phyloP scores from a whole-genome alignment of 768 basidiomycete genomes.

The Trametes gibbosa region DNA sequence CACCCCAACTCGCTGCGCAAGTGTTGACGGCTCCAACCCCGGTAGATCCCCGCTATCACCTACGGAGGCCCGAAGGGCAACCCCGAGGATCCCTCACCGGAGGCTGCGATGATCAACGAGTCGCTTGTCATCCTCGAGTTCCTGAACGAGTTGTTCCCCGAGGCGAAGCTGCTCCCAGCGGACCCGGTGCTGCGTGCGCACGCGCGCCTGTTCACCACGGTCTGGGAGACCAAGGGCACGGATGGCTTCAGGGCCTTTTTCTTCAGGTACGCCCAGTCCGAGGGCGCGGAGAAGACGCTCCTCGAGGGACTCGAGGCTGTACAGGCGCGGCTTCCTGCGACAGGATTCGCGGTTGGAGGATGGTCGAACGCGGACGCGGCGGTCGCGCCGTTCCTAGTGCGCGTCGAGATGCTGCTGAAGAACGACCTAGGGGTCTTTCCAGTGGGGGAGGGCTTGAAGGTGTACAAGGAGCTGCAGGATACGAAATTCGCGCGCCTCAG shows the following conservation, averaged over 20 bases:
- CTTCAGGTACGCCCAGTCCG: slow-evolving; percentile 46
- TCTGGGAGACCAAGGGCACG: slow-evolving; percentile 42
- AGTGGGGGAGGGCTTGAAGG: slow-evolving; percentile 43
- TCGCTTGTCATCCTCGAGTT: slow-evolving; percentile 66
- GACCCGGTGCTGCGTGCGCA: slow-evolving; percentile 56
- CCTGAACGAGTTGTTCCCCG: slow-evolving; percentile 55
- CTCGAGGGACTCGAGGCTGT: slow-evolving; percentile 42
- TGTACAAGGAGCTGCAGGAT: slow-evolving; percentile 41
- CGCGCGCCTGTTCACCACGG: slow-evolving; percentile 61
- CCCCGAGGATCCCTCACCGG: slow-evolving; percentile 53
- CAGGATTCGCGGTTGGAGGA: slow-evolving; percentile 42
- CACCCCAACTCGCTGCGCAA: neutral
- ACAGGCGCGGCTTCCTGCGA: slow-evolving; percentile 48
- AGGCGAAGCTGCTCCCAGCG: slow-evolving; percentile 46
- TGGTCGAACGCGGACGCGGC: slow-evolving; percentile 64
- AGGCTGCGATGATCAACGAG: slow-evolving; percentile 58
- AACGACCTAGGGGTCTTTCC: slow-evolving; percentile 53
- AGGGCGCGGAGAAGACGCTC: slow-evolving; percentile 38
- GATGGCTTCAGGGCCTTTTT: slow-evolving; percentile 38
- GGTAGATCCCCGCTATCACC: slow-evolving; percentile 55
- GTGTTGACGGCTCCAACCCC: neutral
- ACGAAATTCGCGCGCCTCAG: slow-evolving; percentile 48
- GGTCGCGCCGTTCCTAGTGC: slow-evolving; percentile 54
- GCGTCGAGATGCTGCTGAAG: slow-evolving; percentile 41
- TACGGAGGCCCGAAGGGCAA: slow-evolving; percentile 60